Conservation (phyloP, 768 basidiomycete genomes). For the Lentinula boryana region DNA sequence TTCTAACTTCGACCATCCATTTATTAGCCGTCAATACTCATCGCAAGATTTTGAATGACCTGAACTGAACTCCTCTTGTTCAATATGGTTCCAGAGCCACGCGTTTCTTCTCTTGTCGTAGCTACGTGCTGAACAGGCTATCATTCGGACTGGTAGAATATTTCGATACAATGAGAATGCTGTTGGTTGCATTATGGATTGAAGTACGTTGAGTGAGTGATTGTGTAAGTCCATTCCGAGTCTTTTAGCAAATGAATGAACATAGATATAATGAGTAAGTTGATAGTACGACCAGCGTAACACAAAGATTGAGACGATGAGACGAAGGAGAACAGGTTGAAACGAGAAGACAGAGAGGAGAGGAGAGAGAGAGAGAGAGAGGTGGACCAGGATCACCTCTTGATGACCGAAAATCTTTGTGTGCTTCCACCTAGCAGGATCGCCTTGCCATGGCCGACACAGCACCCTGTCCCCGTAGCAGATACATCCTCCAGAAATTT, state of each 20-base stretch:
- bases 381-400: no score
- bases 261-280: constrained; percentile 1
- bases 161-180: not conserved
- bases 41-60: no score
- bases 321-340: not conserved
- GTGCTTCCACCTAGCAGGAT: not conserved
- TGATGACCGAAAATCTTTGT: no score
- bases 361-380: not conserved
- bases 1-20: no score
- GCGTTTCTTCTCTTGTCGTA: no score
- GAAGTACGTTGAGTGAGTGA: not conserved
- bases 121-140: no score
- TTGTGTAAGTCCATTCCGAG: constrained; percentile 1
- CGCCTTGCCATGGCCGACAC: not conserved
- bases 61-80: no score
- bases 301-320: constrained; percentile 1
- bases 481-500: not conserved
- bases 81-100: no score
- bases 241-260: not conserved
- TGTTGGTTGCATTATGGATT: not conserved
- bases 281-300: constrained; percentile 6
- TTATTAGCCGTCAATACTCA: no score
- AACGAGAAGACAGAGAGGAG: not conserved
- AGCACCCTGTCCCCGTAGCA: not conserved
- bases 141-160: no score